Evolutionary conservation across 768 basidiomycete species (phyloP), one percentile per base, ranked within the genome.

Genomic region (Tulasnella sp.): DNA sequence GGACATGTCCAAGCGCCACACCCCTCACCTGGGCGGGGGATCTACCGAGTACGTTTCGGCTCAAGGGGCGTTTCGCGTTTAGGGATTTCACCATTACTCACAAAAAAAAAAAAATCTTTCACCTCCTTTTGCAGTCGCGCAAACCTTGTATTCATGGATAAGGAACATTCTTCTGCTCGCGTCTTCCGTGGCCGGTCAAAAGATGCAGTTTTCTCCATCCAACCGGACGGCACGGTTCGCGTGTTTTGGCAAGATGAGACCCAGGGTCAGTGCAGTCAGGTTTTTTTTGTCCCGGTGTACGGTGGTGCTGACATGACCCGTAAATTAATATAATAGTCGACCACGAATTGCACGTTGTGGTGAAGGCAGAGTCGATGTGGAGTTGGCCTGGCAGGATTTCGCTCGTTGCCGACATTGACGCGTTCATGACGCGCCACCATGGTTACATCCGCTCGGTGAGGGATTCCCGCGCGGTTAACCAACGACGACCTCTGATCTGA

Each of bases 381-480:
- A 68, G 34, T 14, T 68, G 62, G 62, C 62, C 62, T 14, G 62
- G 62, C 14, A 27, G 62, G 62, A 68, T 68, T 68, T 68, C 62
- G 27, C 62, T 68, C 31, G 62, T 68, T 31, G 62, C 62, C 4
- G 62, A 68, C 18, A 31, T 31, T 16, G 62, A 68, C 34, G 62
- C 62, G 14, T 68, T 68, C 62, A 68, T 34, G 34, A 68, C 62
- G 14, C 62, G 62, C n/a, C 62, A 68, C n/a, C 62, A 68, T 68
- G 62, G 62, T 34, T 68, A 68, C 62, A 31, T 68, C 62, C 62
- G 62, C 27, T 68, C 62, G 62, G 62, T 68, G 34, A 68, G 62
- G 42, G 42, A 44, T 44, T 68, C 5, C 3, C 48, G 24, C 24
- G 27, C 34, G 62, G n/a, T 31, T 31, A 27, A 68, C 27, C 34